Percentiles rank a stretch among this genome's conserved stretches.
Evolutionary conservation across 2,329 filamentous ascomycete species (phyloP).

Genomic region (Helotiales sp.): DNA sequence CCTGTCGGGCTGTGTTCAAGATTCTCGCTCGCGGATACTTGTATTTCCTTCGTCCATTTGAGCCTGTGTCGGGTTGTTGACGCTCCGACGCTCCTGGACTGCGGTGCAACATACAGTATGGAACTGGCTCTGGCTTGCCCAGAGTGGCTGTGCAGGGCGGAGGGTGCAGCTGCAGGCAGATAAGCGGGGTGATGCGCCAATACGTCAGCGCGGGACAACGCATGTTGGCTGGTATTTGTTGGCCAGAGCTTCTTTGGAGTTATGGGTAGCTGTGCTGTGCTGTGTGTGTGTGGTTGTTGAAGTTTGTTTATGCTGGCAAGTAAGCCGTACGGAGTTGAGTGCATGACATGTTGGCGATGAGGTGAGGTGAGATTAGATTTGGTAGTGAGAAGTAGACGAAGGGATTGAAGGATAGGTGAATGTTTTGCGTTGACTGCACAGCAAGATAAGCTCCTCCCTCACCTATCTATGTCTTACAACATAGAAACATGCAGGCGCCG

Average conservation of each 20-base stretch:
- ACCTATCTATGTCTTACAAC: background rate
- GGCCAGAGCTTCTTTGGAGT: conserved; percentile 12
- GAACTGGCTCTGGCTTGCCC: too few relatives aligned
- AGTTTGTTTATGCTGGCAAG: too few relatives aligned
- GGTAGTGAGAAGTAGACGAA: background rate
- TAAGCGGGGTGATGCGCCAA: conserved; percentile 18
- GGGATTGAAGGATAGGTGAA: background rate
- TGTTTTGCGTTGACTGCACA: background rate
- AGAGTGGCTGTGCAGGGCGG: conserved; percentile 32
- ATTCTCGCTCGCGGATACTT: too few relatives aligned
- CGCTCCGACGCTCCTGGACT: too few relatives aligned
- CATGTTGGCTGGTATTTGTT: background rate
- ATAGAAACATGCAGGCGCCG: background rate
- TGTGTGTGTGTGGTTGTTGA: background rate
- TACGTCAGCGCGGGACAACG: conserved; percentile 7
- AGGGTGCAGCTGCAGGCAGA: background rate
- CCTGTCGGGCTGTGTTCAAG: background rate
- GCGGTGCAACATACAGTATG: too few relatives aligned
- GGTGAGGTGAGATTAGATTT: too few relatives aligned
- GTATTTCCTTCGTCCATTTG: too few relatives aligned
- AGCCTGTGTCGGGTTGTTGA: too few relatives aligned
- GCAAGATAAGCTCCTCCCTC: background rate
- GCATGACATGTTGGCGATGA: too few relatives aligned
- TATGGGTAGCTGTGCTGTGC: background rate
- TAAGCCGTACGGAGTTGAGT: too few relatives aligned